Evolutionary conservation across 805 yeast genomes (phyloP).

Genomic region (Metschnikowia sp.): DNA sequence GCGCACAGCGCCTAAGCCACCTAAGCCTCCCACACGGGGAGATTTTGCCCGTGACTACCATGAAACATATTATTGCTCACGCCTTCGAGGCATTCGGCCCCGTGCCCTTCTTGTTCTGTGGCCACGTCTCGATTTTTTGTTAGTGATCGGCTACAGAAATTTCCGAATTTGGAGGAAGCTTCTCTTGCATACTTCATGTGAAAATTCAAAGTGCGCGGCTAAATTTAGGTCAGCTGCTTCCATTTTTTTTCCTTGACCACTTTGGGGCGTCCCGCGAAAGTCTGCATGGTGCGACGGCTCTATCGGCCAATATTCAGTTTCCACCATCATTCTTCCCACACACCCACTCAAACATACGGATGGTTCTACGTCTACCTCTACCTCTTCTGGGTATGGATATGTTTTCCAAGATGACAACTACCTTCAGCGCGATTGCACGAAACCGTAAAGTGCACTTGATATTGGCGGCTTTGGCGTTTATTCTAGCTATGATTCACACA

Average conservation of each 20-base stretch:
- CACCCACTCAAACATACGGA: too few relatives aligned
- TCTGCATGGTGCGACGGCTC: neutral
- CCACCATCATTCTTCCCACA: neutral
- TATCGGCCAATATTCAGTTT: neutral
- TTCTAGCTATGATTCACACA: conserved; percentile 8
- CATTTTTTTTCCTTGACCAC: neutral
- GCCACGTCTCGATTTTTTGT: too few relatives aligned
- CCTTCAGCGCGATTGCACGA: conserved; percentile 6
- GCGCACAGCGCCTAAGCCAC: too few relatives aligned
- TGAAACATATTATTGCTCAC: too few relatives aligned
- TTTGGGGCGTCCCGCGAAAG: neutral
- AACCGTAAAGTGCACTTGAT: conserved; percentile 13
- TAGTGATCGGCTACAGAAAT: neutral
- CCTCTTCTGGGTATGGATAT: neutral
- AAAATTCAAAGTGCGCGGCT: too few relatives aligned
- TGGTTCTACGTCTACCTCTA: neutral
- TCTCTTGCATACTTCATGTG: too few relatives aligned
- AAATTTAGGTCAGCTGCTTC: too few relatives aligned
- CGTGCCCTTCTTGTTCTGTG: too few relatives aligned
- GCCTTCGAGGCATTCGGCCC: too few relatives aligned
- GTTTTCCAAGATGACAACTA: neutral
- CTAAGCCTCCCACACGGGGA: too few relatives aligned
- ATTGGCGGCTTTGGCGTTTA: conserved; percentile 7
- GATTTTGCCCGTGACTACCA: too few relatives aligned
- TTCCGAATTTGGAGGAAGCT: neutral